Conservation (phyloP, 768 basidiomycete species). For the Tulasnella sp. region DNA sequence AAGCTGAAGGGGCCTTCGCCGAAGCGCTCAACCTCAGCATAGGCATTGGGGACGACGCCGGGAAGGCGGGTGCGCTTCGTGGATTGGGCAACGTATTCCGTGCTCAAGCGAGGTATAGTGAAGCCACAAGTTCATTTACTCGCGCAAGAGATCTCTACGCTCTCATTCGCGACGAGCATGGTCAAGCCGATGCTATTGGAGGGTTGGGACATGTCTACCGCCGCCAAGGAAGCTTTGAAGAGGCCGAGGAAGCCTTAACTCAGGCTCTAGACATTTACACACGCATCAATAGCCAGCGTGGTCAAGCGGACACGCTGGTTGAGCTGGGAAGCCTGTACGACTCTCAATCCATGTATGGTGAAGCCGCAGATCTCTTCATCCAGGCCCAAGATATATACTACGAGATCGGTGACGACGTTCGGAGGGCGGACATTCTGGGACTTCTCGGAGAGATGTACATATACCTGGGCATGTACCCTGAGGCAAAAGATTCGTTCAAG, state of each 20-base stretch:
- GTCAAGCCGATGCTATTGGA: too few species aligned
- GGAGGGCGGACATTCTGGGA: background rate
- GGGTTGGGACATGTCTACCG: too few species aligned
- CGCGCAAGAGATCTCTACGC: too few species aligned
- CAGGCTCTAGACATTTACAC: background rate
- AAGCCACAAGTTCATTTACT: too few species aligned
- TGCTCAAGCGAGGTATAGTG: too few species aligned
- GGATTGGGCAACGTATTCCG: too few species aligned
- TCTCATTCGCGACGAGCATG: too few species aligned
- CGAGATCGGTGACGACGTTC: background rate
- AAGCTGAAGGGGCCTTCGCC: too few species aligned
- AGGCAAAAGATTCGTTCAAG: background rate
- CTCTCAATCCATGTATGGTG: background rate
- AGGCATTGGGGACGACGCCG: too few species aligned
- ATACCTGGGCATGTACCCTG: background rate
- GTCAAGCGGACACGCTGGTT: background rate
- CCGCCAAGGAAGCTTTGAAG: background rate
- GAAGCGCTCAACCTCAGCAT: too few species aligned
- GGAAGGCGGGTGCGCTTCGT: too few species aligned
- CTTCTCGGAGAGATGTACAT: background rate
- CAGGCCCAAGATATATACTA: background rate
- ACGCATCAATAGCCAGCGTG: background rate
- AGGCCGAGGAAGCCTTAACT: background rate
- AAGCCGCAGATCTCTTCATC: background rate
- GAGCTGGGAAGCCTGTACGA: background rate